Conservation (phyloP, 805 yeast species). For the Kuraishia floccosa region DNA sequence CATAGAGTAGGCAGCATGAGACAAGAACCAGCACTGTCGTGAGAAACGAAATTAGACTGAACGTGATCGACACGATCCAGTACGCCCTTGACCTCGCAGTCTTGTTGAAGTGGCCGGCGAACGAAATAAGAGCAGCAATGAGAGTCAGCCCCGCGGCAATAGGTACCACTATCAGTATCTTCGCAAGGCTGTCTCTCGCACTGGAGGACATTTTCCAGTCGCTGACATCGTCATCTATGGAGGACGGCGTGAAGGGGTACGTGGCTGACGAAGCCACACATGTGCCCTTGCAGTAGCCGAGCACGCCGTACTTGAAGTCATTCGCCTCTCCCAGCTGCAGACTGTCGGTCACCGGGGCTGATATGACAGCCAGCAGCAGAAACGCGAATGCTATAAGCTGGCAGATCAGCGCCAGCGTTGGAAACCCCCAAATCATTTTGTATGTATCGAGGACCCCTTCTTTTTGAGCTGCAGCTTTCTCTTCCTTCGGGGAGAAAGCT, state of each 20-base stretch:
- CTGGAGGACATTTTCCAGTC: constrained; percentile 37
- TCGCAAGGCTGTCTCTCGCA: constrained; percentile 40
- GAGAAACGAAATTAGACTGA: constrained; percentile 38
- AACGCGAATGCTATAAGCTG: constrained; percentile 49
- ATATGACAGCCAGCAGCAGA: constrained; percentile 45
- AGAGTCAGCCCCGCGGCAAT: constrained; percentile 56
- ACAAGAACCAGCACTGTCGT: constrained; percentile 44
- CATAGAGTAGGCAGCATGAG: constrained; percentile 43
- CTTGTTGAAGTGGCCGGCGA: constrained; percentile 17
- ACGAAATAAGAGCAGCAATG: constrained; percentile 24
- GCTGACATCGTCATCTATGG: constrained; percentile 17
- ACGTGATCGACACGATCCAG: constrained; percentile 30
- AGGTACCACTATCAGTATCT: constrained; percentile 49
- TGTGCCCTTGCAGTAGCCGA: constrained; percentile 45
- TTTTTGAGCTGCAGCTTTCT: no score
- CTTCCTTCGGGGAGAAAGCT: no score
- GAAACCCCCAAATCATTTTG: constrained; percentile 2
- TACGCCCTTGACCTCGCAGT: constrained; percentile 10
- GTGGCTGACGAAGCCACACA: constrained; percentile 38
- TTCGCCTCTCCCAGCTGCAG: constrained; percentile 39
- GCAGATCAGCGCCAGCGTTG: constrained; percentile 25
- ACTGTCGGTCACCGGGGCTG: constrained; percentile 44
- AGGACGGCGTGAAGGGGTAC: constrained; percentile 20
- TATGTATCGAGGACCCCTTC: no score
- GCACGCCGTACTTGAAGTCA: constrained; percentile 42